Percentiles rank a stretch among this genome's conserved stretches.
Evolutionary conservation across 179 eudicot species (phyloP).

Genomic region (Actinidia chinensis): DNA sequence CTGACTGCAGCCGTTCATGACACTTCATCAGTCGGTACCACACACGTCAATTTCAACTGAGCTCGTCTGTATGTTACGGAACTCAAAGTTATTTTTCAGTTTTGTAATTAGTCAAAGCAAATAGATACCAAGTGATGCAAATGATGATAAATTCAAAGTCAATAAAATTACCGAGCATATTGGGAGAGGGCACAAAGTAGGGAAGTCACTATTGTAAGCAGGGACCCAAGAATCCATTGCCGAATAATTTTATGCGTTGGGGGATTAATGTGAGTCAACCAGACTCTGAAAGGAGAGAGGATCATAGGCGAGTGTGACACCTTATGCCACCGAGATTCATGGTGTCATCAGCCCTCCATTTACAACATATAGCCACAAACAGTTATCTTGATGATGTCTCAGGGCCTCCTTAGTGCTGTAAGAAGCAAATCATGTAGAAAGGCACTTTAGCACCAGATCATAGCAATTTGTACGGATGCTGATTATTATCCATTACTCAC

Average conservation of each 20-base stretch:
- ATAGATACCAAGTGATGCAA: neutral
- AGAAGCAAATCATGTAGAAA: conserved; percentile 12
- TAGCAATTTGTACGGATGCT: neutral
- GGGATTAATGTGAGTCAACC: neutral
- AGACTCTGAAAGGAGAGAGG: neutral
- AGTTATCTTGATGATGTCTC: conserved; percentile 78
- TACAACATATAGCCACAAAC: conserved; percentile 65
- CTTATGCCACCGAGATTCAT: conserved; percentile 61
- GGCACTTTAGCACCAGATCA: neutral
- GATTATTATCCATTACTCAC: neutral
- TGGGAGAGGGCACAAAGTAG: neutral
- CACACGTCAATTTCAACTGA: conserved; percentile 87
- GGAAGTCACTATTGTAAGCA: neutral
- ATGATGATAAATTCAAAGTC: neutral
- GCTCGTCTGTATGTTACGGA: conserved; percentile 61
- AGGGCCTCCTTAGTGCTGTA: conserved; percentile 51
- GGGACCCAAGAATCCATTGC: neutral
- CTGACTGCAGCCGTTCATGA: conserved; percentile 83
- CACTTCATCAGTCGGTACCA: conserved; percentile 67
- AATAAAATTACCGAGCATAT: neutral
- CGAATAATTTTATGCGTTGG: neutral
- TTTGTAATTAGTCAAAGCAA: neutral
- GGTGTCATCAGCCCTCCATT: conserved; percentile 95
- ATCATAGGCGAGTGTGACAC: neutral
- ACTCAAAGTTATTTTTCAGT: neutral